Percentiles rank a stretch among this genome's conserved stretches.
phyloP scores from a whole-genome alignment of 31 red algal genomes.

The Pterothamnion heteromorphum region DNA sequence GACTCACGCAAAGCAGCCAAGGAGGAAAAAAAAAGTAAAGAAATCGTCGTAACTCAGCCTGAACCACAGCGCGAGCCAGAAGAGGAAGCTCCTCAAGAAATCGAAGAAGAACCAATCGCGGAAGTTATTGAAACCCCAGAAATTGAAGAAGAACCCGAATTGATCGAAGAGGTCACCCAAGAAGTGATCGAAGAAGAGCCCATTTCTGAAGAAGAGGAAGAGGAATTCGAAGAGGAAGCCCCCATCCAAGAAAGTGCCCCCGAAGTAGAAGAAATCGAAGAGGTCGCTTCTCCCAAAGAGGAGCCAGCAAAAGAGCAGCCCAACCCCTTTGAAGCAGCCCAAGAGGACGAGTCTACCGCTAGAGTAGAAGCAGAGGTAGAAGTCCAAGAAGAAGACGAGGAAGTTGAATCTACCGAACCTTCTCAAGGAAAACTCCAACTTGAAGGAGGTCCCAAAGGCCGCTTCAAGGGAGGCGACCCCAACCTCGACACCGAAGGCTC shows the following conservation, averaged over 20 bases:
- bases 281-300: neutral
- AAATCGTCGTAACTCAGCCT: too few species aligned
- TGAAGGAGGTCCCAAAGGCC: neutral
- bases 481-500: neutral
- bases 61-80: too few species aligned
- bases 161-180: neutral
- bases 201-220: neutral
- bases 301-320: neutral
- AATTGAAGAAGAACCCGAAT: conserved; percentile 2
- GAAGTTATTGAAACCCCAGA: neutral
- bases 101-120: neutral
- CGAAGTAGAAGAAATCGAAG: neutral
- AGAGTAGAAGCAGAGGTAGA: neutral
- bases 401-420: neutral
- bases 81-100: neutral
- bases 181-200: neutral
- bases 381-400: neutral
- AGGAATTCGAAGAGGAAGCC: neutral
- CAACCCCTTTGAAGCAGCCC: neutral
- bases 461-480: neutral
- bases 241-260: neutral
- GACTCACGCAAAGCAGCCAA: neutral
- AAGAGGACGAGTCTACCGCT: neutral
- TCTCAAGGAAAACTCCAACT: neutral
- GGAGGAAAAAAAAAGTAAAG: neutral